A percentile compares a stretch with the other conserved stretches of the same genome.
Conservation (phyloP, 768 basidiomycete species). For the Boletus rubroflammeus region DNA sequence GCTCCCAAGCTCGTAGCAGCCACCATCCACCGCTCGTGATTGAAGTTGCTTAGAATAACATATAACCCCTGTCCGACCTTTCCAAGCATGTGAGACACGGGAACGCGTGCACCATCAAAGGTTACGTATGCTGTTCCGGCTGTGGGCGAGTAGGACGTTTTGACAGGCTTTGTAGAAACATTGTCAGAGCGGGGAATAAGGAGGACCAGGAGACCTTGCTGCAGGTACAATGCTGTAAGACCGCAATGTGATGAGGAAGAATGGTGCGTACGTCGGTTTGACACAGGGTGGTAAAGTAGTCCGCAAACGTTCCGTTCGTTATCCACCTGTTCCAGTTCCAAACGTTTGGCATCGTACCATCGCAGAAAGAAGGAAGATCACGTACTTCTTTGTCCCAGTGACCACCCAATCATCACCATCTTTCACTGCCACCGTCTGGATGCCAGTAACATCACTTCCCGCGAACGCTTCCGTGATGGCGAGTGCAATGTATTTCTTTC, state of each 20-base stretch:
- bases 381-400: constrained; percentile 89
- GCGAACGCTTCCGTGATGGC: constrained; percentile 96
- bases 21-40: constrained; percentile 91
- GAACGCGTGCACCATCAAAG: constrained; percentile 80
- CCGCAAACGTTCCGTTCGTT: constrained; percentile 80
- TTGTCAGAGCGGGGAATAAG: constrained; percentile 68
- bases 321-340: constrained; percentile 62
- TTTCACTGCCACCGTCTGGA: constrained; percentile 80
- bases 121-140: constrained; percentile 89
- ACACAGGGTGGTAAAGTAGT: constrained; percentile 82
- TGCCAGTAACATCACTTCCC: constrained; percentile 78
- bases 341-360: not conserved
- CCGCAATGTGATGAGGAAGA: not conserved
- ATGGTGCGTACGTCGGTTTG: constrained; percentile 52
- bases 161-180: constrained; percentile 83
- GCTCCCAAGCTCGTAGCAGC: constrained; percentile 64
- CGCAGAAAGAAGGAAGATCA: not conserved
- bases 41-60: constrained; percentile 82
- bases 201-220: constrained; percentile 74
- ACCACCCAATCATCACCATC: constrained; percentile 88
- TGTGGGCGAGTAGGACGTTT: constrained; percentile 87
- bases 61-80: constrained; percentile 79
- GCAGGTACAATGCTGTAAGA: constrained; percentile 4
- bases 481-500: constrained; percentile 82
- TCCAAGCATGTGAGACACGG: constrained; percentile 84